Evolutionary conservation across 805 yeast species (phyloP), one percentile per base, ranked within the genome.

Genomic region (Metschnikowia dekortorum): DNA sequence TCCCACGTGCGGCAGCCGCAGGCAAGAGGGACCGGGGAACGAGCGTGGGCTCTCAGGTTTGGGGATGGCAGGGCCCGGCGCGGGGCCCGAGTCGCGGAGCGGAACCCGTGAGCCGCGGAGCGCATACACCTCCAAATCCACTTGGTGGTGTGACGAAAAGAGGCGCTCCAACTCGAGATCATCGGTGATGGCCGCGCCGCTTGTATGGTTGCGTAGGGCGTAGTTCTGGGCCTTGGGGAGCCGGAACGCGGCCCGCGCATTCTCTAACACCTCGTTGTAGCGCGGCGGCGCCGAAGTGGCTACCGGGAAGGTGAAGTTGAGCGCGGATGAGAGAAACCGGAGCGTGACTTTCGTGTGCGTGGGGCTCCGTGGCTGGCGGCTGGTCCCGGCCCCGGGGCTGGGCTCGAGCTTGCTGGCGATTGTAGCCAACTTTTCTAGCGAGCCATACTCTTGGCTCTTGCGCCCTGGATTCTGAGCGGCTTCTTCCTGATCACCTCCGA

Each of bases 231-330:
- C 51, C 14, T 46, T 53, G 28, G 46, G 52, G 30, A 72, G 67
- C 32, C 79, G 77, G 65, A 91, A 91, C 26, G 91, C 87, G 46
- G 76, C 72, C 48, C 81, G 81, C 13, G 89, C 89, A 62, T 89
- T 90, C 50, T 86, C 87, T 10, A 89, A 59, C n/a, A 91, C 68
- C 66, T 91, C 98, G 30, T 76, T 61, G 37, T 84, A 69, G 0
- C 94, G 84, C 2, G 98, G 98, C 6, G 95, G 85, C 0, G 96
- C 85, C 41, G 85, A 80, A 54, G 82, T 80, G 43, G 74, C 66
- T 4, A 82, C 75, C 11, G 87, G 81, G 64, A 78, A 91, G 3
- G 81, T 77, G 60, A 91, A 85, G 41, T 83, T 79, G 47, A 90
- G 76, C 29, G 70, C 72, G 34, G 79, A 76, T 7, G 78, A 70